Evolutionary conservation across 805 yeast species (phyloP).

Genomic region (Nakazawaea peltata): DNA sequence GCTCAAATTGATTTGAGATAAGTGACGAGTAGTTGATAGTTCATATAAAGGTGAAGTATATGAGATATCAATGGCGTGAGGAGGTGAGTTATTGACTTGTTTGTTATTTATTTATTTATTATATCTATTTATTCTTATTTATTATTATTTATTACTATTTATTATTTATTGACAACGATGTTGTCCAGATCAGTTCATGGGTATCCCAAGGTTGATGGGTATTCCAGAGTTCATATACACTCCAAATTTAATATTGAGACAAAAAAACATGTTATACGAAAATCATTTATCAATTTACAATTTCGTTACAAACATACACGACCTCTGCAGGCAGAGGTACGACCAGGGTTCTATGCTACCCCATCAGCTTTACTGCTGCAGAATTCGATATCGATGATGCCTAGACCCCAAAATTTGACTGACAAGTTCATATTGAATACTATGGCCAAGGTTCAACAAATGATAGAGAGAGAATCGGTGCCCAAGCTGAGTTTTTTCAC

Average conservation of each 20-base stretch:
- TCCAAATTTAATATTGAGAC: no score
- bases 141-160: background rate
- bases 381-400: background rate
- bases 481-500: background rate
- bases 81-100: background rate
- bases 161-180: no score
- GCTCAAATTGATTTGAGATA: no score
- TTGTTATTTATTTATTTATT: constrained; percentile 1
- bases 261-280: no score
- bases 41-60: no score
- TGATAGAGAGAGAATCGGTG: constrained; percentile 1
- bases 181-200: no score
- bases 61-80: no score
- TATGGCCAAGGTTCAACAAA: constrained; percentile 3
- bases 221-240: no score
- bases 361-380: no score
- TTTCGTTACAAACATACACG: background rate
- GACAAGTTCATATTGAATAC: constrained; percentile 5
- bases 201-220: no score
- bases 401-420: background rate
- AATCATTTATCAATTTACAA: no score
- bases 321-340: background rate
- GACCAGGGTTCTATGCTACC: background rate
- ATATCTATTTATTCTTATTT: background rate
- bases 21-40: no score